Evolutionary conservation across 2,329 filamentous ascomycete species (phyloP).

Genomic region (Cyanodermella asteris): DNA sequence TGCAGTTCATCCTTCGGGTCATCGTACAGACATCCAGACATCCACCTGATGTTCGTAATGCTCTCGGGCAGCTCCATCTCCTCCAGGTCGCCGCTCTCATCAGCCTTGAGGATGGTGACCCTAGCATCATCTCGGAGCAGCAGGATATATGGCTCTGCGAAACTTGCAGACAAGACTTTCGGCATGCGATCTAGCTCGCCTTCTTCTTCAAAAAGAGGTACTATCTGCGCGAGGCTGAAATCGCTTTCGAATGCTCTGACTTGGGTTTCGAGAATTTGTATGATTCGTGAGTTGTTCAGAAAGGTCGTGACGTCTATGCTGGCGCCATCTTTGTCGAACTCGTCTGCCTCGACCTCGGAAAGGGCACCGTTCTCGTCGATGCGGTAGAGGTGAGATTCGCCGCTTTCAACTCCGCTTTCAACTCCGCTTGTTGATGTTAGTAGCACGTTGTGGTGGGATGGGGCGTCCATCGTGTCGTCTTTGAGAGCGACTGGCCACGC

Average conservation of each 20-base stretch:
- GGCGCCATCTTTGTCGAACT: too few species aligned
- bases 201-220: conserved; percentile 82
- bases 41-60: conserved; percentile 46
- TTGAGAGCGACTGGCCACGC: conserved; percentile 65
- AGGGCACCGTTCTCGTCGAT: conserved; percentile 26
- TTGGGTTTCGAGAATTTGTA: too few species aligned
- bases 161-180: conserved; percentile 56
- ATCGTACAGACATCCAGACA: conserved; percentile 64
- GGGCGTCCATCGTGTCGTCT: conserved; percentile 25
- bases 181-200: conserved; percentile 56
- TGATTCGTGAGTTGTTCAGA: too few species aligned
- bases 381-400: too few species aligned
- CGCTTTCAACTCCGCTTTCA: too few species aligned
- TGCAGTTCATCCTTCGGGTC: conserved; percentile 37
- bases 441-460: too few species aligned
- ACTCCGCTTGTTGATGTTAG: too few species aligned
- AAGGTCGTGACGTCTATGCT: too few species aligned
- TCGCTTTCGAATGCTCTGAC: too few species aligned
- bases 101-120: conserved; percentile 56
- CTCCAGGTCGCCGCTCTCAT: conserved; percentile 64
- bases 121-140: conserved; percentile 69
- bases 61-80: conserved; percentile 47
- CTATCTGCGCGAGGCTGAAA: conserved; percentile 70
- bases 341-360: too few species aligned
- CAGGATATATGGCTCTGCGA: conserved; percentile 68